Base-by-base conservation (phyloP, 2,329 filamentous ascomycete species). In the Neonectria hederae region DNA sequence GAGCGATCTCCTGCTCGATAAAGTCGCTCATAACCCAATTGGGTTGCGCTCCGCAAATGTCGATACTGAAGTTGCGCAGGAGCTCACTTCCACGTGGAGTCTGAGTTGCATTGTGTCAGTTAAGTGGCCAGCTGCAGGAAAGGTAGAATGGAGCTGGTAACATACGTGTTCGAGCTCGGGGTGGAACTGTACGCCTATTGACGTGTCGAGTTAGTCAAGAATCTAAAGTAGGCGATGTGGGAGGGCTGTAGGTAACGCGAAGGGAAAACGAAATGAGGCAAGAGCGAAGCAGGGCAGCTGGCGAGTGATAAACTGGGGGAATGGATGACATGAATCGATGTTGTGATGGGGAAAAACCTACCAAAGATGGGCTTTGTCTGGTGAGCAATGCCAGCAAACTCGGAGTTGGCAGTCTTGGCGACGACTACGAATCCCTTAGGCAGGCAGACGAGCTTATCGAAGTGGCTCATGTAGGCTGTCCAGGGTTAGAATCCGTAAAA, bases 1-100 rank as follows among this genome's bases (percentile, higher is more conserved):
- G 87, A 43, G 83, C 80, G 69, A 97, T 92, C 79, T 97, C 94
- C 74, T 92, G 86, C 66, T 92, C 87, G 10, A 92, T 84, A 74
- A 98, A 98, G 72, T 91, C 89, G 62, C 83, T 84, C 94, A 98
- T 97, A 3, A 86, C 90, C 95, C 95, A 98, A 76, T 93, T 87
- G 63, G 89, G 86, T 63, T 85, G 81, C 4, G 92, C 92, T 30
- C 88, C 86, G 79, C 94, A 98, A 68, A 98, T 97, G 21, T 87
- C 84, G 63, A 97, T 85, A 14, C 89, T 89, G 75, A 97, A 98
- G 84, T 98, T 98, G 76, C 86, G 81, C 46, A 97, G 83, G 5
- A 97, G 76, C 28, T 91, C 82, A 11, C 77, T 90, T 35, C 94
- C 94, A 60, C 86, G 83, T 9, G 87, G 84, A 0, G 91, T 94